Percentiles rank a stretch among this genome's conserved stretches.
Evolutionary conservation across 2,329 filamentous ascomycete genomes (phyloP).

Genomic region (Nothomitra cinnamomea): DNA sequence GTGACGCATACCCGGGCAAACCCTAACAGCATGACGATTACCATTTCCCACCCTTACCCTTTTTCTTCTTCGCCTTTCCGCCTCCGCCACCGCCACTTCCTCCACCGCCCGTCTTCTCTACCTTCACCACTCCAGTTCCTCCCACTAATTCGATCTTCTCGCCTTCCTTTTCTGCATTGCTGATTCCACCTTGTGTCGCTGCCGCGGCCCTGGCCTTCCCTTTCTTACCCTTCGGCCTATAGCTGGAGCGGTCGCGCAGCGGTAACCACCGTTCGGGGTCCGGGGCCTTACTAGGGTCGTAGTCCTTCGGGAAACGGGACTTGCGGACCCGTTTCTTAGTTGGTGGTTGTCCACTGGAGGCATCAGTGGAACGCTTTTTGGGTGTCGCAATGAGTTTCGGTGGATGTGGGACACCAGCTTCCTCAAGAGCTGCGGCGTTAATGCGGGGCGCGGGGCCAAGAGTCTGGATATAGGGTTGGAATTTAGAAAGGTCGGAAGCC

Average conservation of each 20-base stretch:
- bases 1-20: no score
- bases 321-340: constrained; percentile 42
- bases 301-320: constrained; percentile 52
- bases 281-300: constrained; percentile 58
- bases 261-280: constrained; percentile 92
- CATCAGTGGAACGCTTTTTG: constrained; percentile 33
- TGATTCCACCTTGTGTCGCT: constrained; percentile 70
- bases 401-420: constrained; percentile 38
- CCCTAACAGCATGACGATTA: no score
- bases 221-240: constrained; percentile 82
- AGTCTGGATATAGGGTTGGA: constrained; percentile 35
- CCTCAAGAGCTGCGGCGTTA: constrained; percentile 44
- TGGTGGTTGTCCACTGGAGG: constrained; percentile 20
- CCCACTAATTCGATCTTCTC: constrained; percentile 29
- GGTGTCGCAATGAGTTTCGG: constrained; percentile 11
- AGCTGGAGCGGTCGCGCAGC: constrained; percentile 72
- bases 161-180: constrained; percentile 45
- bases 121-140: constrained; percentile 16
- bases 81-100: constrained; percentile 23
- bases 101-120: constrained; percentile 16
- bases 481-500: constrained; percentile 33
- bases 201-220: constrained; percentile 62
- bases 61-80: constrained; percentile 32
- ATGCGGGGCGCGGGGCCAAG: constrained; percentile 46
- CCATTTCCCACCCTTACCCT: constrained; percentile 22